Percentiles rank a stretch among this genome's conserved stretches.
These are phyloP conservation scores for Geranomyces variabilis DNA, from an alignment of 192 early-diverging fungal genomes.

Conservation along the genomic window DNA sequence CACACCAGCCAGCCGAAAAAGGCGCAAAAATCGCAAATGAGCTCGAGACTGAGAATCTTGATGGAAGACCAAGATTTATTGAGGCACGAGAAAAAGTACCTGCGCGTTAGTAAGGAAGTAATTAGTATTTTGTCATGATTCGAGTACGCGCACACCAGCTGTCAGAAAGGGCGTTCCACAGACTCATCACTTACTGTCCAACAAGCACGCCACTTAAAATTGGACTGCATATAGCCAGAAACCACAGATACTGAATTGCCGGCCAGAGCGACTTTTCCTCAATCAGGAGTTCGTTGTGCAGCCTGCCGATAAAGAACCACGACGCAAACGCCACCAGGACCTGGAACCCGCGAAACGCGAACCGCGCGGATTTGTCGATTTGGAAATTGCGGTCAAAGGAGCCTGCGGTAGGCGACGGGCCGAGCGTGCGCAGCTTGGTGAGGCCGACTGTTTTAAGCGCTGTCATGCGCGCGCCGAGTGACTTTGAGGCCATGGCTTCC, in stretches of 20 bases:
- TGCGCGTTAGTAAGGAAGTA: no score
- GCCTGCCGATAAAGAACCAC: conserved; percentile 41
- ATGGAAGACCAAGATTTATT: conserved; percentile 45
- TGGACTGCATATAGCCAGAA: conserved; percentile 35
- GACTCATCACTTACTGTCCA: conserved; percentile 41
- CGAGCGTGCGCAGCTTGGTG: conserved; percentile 7
- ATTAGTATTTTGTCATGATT: no score
- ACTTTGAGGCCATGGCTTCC: conserved; percentile 15
- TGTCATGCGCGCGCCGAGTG: conserved; percentile 6
- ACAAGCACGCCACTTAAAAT: conserved; percentile 40
- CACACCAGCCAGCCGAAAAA: conserved; percentile 32
- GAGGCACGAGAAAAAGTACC: conserved; percentile 45
- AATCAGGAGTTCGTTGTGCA: conserved; percentile 18
- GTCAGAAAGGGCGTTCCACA: no score
- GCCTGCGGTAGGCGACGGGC: conserved; percentile 15
- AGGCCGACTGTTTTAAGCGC: conserved; percentile 22
- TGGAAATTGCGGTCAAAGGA: conserved; percentile 44
- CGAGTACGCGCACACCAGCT: no score
- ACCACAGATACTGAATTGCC: conserved; percentile 41
- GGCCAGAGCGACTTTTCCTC: conserved; percentile 6
- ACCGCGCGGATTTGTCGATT: conserved; percentile 45
- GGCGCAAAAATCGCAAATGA: conserved; percentile 32
- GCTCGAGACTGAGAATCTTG: conserved; percentile 37
- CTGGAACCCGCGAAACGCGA: conserved; percentile 43
- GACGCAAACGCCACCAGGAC: conserved; percentile 30